Base-by-base conservation (phyloP, 306 rosid species). In the Trifolium subterraneum region DNA sequence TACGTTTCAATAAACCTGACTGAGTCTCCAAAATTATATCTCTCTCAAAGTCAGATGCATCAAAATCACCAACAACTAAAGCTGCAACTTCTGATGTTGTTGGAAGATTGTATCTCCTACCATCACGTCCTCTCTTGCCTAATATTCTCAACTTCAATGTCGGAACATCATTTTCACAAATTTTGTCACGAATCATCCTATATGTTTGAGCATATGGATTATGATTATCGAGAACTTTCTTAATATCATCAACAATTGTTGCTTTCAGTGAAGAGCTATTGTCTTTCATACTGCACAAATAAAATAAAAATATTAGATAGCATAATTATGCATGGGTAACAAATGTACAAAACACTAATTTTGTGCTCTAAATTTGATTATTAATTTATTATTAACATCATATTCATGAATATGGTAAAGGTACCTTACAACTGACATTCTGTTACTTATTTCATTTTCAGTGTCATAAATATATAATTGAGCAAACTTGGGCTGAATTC, bases 391-490 rank as follows among this genome's bases (percentile, higher is more conserved):
- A 41, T 44, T 44, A 44, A 14, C 12, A 44, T 44, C 50, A 44
- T 13, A 44, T 44, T 44, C 50, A 44, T 44, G 50, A 48, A 48
- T 48, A 48, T n/a, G 20, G 22, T 48, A 48, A n/a, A 48, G 7
- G 20, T 48, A 48, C 55, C 55, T n/a, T 16, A 48, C 55, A 15
- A 7, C 19, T 48, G 9, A 16, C 55, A 48, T 48, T 48, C 55
- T 48, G 55, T 48, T 48, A 15, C 10, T 48, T n/a, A 48, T 48
- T 48, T 48, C 55, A 48, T 48, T 48, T 16, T 48, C 55, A 2
- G 55, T 48, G 55, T 48, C 55, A n/a, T 48, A n/a, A 48, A 48
- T 48, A 48, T 48, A 48, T 48, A 48, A 48, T 48, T 48, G 55
- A n/a, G 55, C 19, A 48, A 48, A 48, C 20, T 48, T 48, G 20